A percentile compares a stretch with the other conserved stretches of the same genome.
Conservation (phyloP, 2,329 filamentous ascomycete genomes). For the Aspergillus sp. region DNA sequence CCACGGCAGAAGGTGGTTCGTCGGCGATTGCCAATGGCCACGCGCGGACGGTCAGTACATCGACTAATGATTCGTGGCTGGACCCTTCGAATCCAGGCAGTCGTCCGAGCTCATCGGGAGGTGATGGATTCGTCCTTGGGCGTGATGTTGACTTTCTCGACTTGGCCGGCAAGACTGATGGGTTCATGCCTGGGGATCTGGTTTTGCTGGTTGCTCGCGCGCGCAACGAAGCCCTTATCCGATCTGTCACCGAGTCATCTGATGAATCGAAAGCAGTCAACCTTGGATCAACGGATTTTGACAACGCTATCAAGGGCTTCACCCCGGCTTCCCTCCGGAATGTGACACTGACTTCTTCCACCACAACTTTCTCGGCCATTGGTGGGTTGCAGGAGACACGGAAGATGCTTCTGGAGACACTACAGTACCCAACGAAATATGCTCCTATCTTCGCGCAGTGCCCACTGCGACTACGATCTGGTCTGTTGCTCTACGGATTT, state of each 20-base stretch:
- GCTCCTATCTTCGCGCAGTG: slow-evolving; percentile 97
- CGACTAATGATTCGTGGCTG: slow-evolving; percentile 71
- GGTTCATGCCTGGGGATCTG: slow-evolving; percentile 96
- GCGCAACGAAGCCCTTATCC: slow-evolving; percentile 88
- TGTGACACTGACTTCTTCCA: slow-evolving; percentile 89
- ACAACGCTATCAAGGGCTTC: slow-evolving; percentile 84
- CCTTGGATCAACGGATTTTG: slow-evolving; percentile 77
- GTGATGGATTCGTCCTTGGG: slow-evolving; percentile 73
- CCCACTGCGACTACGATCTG: slow-evolving; percentile 89
- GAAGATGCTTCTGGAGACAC: slow-evolving; percentile 87
- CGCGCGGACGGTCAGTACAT: slow-evolving; percentile 38
- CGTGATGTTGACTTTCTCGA: slow-evolving; percentile 86
- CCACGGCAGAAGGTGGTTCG: slow-evolving; percentile 23
- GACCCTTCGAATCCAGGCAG: slow-evolving; percentile 68
- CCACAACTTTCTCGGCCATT: slow-evolving; percentile 89
- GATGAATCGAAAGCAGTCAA: slow-evolving; percentile 61
- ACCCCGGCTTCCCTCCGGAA: slow-evolving; percentile 94
- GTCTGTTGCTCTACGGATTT: slow-evolving; percentile 89
- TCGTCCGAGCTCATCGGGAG: slow-evolving; percentile 48
- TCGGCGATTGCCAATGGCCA: slow-evolving; percentile 48
- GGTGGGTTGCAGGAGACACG: slow-evolving; percentile 86
- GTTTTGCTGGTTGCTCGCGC: slow-evolving; percentile 83
- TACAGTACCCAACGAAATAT: slow-evolving; percentile 97
- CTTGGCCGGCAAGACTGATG: slow-evolving; percentile 90
- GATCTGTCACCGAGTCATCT: slow-evolving; percentile 67